Base-by-base conservation (phyloP, 2,329 filamentous ascomycete genomes). In the Nigrospora oryzae region DNA sequence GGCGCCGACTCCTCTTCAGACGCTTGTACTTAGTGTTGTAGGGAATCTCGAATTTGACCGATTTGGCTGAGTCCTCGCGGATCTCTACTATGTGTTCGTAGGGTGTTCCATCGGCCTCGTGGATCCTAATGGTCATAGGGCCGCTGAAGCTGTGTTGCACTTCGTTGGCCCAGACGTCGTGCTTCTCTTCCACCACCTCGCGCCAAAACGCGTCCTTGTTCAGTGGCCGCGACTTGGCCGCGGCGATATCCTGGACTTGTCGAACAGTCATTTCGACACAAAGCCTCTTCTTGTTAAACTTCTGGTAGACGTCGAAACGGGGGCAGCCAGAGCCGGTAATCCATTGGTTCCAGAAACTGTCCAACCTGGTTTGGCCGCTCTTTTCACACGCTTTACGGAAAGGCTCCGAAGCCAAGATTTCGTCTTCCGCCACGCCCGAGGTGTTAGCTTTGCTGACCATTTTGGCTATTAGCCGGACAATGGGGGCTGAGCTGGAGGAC, bases 21-120 rank as follows among this genome's bases (percentile, higher is more conserved):
- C 94, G 83, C 69, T 97, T 98, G 69, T 98, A 98, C 62, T 98
- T 98, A 0, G 93, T 98, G 57, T 97, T 97, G 67, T 98, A 98
- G 0, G 91, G 90, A 49, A 98, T 96, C 50, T 96, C 90, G 48
- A 97, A 86, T 60, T 86, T 93, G 19, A 74, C 74, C 1, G 69
- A 70, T 54, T 85, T 88, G 3, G 86, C 87, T 13, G 81, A 78
- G 28, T 84, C 83, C 53, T 96, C 89, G 48, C 89, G 89, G 60
- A 98, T 95, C 56, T 96, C 89, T 31, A 97, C 84, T 50, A 96
- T 96, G 60, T 98, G 93, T 61, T 98, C 93, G 59, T 98, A 98
- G 3, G 93, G 93, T 0, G 93, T 97, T 11, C 93, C 93, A 58
- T 98, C 94, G 19, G 93, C 93, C 68, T 98, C 93, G 66, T 98